Evolutionary conservation across 2,329 filamentous ascomycete species (phyloP), one percentile per base, ranked within the genome.

Genomic region (Paraconiothyrium sp.): DNA sequence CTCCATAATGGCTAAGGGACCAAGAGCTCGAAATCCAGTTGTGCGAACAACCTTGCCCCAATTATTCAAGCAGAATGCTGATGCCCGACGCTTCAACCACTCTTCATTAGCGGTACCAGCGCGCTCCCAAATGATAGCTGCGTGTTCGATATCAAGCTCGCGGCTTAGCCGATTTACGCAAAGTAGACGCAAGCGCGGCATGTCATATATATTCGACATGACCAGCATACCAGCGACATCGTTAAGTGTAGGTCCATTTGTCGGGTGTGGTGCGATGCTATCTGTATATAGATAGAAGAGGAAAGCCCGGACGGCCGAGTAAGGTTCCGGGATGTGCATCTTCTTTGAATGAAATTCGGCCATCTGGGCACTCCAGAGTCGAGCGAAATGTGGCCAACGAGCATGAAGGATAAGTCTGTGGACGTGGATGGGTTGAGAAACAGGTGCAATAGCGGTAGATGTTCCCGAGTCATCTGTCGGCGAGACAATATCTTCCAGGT

Each of bases 131-230:
- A 97, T 94, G 69, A 96, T 90, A 66, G 95, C 97, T 2, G 94
- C 94, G 74, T 97, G 93, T 62, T 97, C 92, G 43, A 98, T 91
- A 75, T 98, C 94, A 3, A 99, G 86, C 75, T 99, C 95, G 64
- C 92, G 91, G 59, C 92, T 90, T 3, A 99, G 85, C 9, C 95
- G 88, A 75, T 97, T 94, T 58, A 98, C 92, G 76, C 94, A 97
- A 1, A 98, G 85, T 8, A 97, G 86, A 22, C 94, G 91, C 27
- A 99, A 88, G 68, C 95, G 93, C 1, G 94, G 94, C 82, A 99
- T 96, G 75, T 97, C 94, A 81, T 99, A 99, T 50, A 98, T 92
- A 77, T 98, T 97, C 47, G 93, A 93, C 92, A 99, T 96, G 66
- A 99, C 94, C 3, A 99, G 86, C 78, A 99, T 88, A 9, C 95